These are phyloP conservation scores for Pyrrhoderma noxium DNA, from an alignment of 1,284 basidiomycete species.

Conservation along the genomic window DNA sequence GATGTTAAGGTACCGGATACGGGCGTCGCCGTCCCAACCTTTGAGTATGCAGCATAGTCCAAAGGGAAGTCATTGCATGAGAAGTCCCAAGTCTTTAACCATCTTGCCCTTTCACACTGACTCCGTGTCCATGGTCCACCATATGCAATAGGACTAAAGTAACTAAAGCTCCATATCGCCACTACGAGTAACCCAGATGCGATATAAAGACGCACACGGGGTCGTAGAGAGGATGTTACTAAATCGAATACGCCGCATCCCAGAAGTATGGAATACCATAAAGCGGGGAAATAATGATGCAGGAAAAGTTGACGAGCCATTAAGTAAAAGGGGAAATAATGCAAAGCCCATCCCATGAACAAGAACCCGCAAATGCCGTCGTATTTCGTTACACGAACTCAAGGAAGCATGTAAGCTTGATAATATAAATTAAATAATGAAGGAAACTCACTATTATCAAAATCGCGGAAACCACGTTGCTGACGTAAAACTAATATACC, in stretches of 20 bases:
- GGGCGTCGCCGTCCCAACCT: background rate
- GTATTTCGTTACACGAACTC: conserved; percentile 88
- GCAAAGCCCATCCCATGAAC: conserved; percentile 87
- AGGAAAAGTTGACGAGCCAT: conserved; percentile 96
- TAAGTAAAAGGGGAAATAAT: conserved; percentile 94
- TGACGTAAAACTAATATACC: conserved; percentile 80
- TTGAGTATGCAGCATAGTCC: conserved; percentile 29
- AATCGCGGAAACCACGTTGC: conserved; percentile 87
- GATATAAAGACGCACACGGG: conserved; percentile 72
- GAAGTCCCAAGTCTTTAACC: conserved; percentile 95
- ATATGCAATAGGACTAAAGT: conserved; percentile 82
- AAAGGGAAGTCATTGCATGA: conserved; percentile 66
- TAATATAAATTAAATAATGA: background rate
- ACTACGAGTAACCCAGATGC: conserved; percentile 67
- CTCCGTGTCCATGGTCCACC: conserved; percentile 81
- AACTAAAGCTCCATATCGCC: conserved; percentile 72
- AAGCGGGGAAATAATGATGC: conserved; percentile 94
- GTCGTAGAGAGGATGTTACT: conserved; percentile 70
- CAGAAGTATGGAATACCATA: conserved; percentile 90
- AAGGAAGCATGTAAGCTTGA: conserved; percentile 8
- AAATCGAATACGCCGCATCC: conserved; percentile 81
- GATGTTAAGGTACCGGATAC: background rate
- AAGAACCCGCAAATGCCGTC: conserved; percentile 88
- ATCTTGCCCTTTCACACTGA: conserved; percentile 73
- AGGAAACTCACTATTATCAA: conserved; percentile 71